phyloP scores from a whole-genome alignment of 1,284 basidiomycete genomes.

The Malassezia pachydermatis region DNA sequence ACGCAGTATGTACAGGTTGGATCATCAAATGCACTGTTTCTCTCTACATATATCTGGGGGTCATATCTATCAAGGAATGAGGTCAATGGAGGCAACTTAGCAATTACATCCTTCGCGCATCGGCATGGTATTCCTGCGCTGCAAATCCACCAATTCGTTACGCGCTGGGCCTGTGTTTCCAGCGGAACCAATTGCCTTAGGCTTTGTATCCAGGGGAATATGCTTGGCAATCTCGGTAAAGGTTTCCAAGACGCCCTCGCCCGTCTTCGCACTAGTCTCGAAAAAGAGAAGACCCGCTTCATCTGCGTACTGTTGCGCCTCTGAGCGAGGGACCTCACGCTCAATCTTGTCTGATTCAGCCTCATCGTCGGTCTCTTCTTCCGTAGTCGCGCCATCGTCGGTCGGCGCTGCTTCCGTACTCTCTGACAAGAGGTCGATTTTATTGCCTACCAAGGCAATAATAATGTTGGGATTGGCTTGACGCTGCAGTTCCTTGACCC shows the following conservation, averaged over 20 bases:
- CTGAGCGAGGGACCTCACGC: slow-evolving; percentile 54
- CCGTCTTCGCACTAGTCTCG: slow-evolving; percentile 96
- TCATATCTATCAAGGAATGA: background rate
- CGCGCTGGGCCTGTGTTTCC: background rate
- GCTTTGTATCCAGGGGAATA: slow-evolving; percentile 12
- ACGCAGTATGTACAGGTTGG: too few species aligned
- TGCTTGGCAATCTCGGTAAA: slow-evolving; percentile 65
- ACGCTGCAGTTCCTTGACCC: slow-evolving; percentile 98
- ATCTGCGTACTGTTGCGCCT: slow-evolving; percentile 89
- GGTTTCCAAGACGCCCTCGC: slow-evolving; percentile 87
- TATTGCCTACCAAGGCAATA: slow-evolving; percentile 55
- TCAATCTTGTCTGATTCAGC: slow-evolving; percentile 12
- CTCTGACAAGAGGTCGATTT: slow-evolving; percentile 73
- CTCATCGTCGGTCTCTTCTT: slow-evolving; percentile 18
- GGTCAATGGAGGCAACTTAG: background rate
- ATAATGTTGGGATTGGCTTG: slow-evolving; percentile 99
- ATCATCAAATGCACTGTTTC: too few species aligned
- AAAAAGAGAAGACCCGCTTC: slow-evolving; percentile 90
- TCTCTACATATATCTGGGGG: too few species aligned
- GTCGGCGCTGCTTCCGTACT: slow-evolving; percentile 49
- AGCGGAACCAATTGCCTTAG: background rate
- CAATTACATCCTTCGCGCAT: slow-evolving; percentile 7
- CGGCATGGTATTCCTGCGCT: background rate
- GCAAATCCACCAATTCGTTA: slow-evolving; percentile 11
- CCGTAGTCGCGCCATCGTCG: slow-evolving; percentile 51